Base-by-base conservation (phyloP, 768 basidiomycete genomes). In the Lactarius quietus region DNA sequence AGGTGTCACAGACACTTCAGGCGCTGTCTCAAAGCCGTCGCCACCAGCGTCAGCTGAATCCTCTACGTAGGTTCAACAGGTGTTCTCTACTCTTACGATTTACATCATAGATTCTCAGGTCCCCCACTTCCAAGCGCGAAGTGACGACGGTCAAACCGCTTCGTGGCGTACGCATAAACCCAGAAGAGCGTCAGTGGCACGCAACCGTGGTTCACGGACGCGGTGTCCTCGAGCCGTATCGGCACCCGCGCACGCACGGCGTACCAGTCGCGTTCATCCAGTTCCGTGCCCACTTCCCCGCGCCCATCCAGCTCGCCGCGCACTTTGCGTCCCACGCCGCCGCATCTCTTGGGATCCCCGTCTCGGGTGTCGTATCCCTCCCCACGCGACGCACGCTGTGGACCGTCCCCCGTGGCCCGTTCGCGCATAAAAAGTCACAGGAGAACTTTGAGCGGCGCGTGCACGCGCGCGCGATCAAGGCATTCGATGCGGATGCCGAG, bases 371-470 rank as follows among this genome's bases (percentile, higher is more conserved):
- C 14, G 81, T 82, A 17, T 76, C 78, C 5, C 84, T 96, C 0
- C 94, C 93, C 0, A 92, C 84, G 3, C 80, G 87, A 68, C 88
- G 91, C 53, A 80, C 83, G 6, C 78, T 97, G 12, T 93, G 92
- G 87, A 97, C 96, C 0, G 95, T 97, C 20, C 81, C 83, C 10
- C 84, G 88, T 39, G 84, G 86, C 4, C 95, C 96, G 12, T 98
- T 98, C 73, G 87, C 85, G 6, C 89, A 95, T 75, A 98, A 98
- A 73, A 97, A 96, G 77, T 79, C 84, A 20, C 95, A 98, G 76
- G 95, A 98, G 79, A 98, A 98, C 77, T 98, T 96, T 74, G 89
- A 94, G 74, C 80, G 92, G 31, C 84, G 80, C 71, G 87, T 88
- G 60, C 90, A 95, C 73, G 92, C 90, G 72, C 84, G 95, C 14